These are phyloP conservation scores for Hymenoscyphus fructigenus DNA, from an alignment of 2,329 filamentous ascomycete genomes.

Conservation along the genomic window DNA sequence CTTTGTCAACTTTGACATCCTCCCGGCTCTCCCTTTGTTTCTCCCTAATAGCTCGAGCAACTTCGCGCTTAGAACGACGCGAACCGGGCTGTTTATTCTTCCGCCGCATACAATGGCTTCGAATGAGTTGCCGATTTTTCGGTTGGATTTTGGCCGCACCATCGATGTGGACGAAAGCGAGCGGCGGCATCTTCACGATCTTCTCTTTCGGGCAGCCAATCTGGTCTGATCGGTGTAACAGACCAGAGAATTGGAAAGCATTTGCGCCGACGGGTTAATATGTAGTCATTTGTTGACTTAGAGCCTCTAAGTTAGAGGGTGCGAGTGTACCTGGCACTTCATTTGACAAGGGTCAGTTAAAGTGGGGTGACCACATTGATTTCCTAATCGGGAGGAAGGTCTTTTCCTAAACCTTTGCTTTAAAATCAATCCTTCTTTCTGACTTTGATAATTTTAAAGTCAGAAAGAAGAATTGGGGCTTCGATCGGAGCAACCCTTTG, in stretches of 20 bases:
- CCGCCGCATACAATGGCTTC: neutral
- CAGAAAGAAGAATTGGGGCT: too few species aligned
- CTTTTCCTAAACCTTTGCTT: too few species aligned
- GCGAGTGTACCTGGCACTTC: neutral
- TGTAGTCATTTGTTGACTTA: neutral
- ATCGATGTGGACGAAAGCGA: neutral
- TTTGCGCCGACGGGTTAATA: neutral
- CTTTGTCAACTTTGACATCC: too few species aligned
- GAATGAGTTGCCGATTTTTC: neutral
- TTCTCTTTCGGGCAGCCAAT: neutral
- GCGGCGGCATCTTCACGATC: neutral
- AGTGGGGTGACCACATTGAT: neutral
- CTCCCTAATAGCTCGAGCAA: neutral
- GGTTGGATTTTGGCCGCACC: neutral
- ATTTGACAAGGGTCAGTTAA: neutral
- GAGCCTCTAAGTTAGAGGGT: too few species aligned
- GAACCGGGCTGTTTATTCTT: constrained; percentile 1
- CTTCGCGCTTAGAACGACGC: neutral
- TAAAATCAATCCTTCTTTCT: too few species aligned
- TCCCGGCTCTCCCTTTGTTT: too few species aligned
- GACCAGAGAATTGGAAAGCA: neutral
- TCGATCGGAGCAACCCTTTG: too few species aligned
- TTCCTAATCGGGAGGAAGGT: neutral
- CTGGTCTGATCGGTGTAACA: neutral
- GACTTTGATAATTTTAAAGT: too few species aligned